Evolutionary conservation across 495 filamentous ascomycete species (phyloP).

Genomic region (Penicillium subrubescens): DNA sequence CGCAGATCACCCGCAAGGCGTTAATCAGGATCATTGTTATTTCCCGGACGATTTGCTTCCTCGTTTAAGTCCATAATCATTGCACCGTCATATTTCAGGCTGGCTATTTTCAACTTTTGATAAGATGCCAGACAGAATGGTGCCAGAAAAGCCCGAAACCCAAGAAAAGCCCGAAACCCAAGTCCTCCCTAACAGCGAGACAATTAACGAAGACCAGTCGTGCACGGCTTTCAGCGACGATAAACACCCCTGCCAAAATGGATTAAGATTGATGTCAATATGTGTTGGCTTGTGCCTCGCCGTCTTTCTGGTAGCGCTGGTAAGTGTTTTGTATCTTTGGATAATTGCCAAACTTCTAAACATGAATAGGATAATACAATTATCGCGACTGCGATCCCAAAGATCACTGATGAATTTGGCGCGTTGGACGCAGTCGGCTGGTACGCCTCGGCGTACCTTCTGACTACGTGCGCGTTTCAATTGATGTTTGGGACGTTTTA

Average conservation of each 20-base stretch:
- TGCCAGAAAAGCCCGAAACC: too few species aligned
- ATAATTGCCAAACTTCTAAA: background rate
- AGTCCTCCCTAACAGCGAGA: background rate
- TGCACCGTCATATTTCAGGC: too few species aligned
- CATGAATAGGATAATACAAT: background rate
- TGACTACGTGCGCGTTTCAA: slow-evolving; percentile 14
- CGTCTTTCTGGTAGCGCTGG: background rate
- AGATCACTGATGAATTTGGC: slow-evolving; percentile 23
- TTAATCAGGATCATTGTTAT: background rate
- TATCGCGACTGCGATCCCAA: slow-evolving; percentile 21
- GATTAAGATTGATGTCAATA: background rate
- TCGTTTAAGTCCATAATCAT: too few species aligned
- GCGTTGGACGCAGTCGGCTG: slow-evolving; percentile 11
- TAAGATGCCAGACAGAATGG: background rate
- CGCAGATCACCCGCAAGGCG: background rate
- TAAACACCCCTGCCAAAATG: background rate
- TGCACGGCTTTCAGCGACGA: background rate
- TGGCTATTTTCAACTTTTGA: background rate
- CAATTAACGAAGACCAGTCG: background rate
- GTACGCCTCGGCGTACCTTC: slow-evolving; percentile 18
- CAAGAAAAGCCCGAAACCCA: background rate
- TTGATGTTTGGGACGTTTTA: slow-evolving; percentile 13
- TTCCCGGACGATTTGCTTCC: too few species aligned
- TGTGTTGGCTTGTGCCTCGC: background rate
- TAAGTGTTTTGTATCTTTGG: background rate